Evolutionary conservation across 2,329 filamentous ascomycete species (phyloP).

Genomic region (Epichloe sp.): DNA sequence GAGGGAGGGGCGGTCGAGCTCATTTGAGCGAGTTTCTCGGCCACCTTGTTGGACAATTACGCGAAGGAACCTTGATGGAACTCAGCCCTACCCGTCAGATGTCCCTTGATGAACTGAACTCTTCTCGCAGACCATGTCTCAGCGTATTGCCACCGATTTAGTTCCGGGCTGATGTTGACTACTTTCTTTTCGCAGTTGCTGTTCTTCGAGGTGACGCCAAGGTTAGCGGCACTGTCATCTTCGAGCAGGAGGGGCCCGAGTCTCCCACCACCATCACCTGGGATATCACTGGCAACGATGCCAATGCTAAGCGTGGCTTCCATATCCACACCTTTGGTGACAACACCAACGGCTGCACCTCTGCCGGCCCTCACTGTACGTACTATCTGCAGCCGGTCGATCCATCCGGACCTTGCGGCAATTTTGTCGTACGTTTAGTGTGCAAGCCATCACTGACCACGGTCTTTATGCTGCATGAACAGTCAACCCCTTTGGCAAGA

Average conservation of each 20-base stretch:
- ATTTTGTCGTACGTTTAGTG: not conserved
- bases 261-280: conserved; percentile 77
- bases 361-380: conserved; percentile 93
- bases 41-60: conserved; percentile 11
- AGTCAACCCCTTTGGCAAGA: conserved; percentile 95
- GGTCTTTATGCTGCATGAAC: not conserved
- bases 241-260: conserved; percentile 87
- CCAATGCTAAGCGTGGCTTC: conserved; percentile 94
- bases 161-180: conserved; percentile 1
- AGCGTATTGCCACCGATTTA: conserved; percentile 1
- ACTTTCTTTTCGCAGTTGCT: conserved; percentile 53
- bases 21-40: conserved; percentile 46
- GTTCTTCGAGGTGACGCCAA: conserved; percentile 97
- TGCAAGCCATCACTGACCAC: not conserved
- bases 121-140: not conserved
- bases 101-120: conserved; percentile 23
- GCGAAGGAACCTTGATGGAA: conserved; percentile 32
- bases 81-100: conserved; percentile 7
- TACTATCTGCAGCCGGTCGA: conserved; percentile 12
- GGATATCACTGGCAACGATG: conserved; percentile 83
- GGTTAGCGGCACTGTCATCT: conserved; percentile 83
- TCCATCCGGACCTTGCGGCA: not conserved
- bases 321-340: conserved; percentile 98
- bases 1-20: conserved; percentile 26
- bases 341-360: conserved; percentile 99